Evolutionary conservation across 768 basidiomycete species (phyloP), one percentile per base, ranked within the genome.

Genomic region (Mycena kentingensis): DNA sequence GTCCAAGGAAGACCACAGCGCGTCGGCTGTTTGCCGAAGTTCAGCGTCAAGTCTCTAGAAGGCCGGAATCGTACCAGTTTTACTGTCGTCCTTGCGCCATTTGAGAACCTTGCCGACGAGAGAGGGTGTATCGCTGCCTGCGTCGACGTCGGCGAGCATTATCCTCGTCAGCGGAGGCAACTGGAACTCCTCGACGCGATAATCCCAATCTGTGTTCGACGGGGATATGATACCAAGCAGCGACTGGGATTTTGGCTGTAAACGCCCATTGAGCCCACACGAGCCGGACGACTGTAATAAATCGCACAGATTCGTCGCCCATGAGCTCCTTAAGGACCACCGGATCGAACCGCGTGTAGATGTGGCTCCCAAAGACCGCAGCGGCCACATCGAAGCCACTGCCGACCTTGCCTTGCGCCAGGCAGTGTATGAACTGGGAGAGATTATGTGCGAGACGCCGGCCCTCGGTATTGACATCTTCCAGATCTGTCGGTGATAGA

Each of bases 361-460:
- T 65, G 62, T 98, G 96, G 64, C 93, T 94, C 21, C 97, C 97
- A 68, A 89, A 98, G 3, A 92, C 90, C 1, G 96, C 96, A 0
- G 93, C 83, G 5, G 92, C 85, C 41, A 99, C 91, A 64, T 99
- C 97, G 72, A 99, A 99, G 5, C 97, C 97, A 63, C 90, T 93
- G 26, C 97, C 97, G 15, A 99, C 87, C 71, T 99, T 99, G 34
- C 97, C 97, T 72, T 99, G 97, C 0, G 96, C 97, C 31, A 94
- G 76, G 65, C 94, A 98, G 68, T 99, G 97, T 6, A 93, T 82
- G 66, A 87, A 97, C 66, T 99, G 97, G 4, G 97, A 87, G 36
- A 91, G 79, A 67, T 97, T 98, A 70, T 99, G 97, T 0, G 91
- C 87, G 16, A 97, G 70, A 54, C 73, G 70, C 54, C 82, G 73